Conservation (phyloP, 169 alveolate species). For the Miamiensis avidus region DNA sequence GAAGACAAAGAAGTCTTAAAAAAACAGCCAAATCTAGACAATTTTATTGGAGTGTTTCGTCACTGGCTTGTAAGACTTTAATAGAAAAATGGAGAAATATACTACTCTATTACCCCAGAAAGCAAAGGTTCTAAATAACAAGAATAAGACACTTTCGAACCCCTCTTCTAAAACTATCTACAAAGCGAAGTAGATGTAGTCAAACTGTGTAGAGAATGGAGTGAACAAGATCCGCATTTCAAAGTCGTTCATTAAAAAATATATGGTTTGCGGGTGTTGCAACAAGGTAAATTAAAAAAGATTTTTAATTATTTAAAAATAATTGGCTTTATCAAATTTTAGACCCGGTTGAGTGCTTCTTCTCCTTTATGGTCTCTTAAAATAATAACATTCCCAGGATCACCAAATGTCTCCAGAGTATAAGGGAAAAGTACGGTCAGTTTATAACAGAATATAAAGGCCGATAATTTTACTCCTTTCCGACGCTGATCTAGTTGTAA, state of each 20-base stretch:
- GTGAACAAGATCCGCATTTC: conserved; percentile 47
- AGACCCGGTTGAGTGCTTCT: conserved; percentile 65
- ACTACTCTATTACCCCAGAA: conserved; percentile 8
- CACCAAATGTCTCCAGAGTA: conserved; percentile 30
- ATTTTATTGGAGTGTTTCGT: conserved; percentile 9
- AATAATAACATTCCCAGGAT: conserved; percentile 64
- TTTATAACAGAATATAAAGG: conserved; percentile 20
- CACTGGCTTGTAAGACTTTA: conserved; percentile 8
- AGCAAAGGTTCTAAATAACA: neutral
- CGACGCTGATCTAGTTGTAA: conserved; percentile 42
- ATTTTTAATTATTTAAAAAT: too few species aligned
- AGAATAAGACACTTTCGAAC: conserved; percentile 7
- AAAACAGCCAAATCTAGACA: conserved; percentile 37
- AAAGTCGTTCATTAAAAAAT: conserved; percentile 12
- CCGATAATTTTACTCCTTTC: conserved; percentile 51
- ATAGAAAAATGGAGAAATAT: conserved; percentile 22
- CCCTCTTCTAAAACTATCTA: conserved; percentile 37
- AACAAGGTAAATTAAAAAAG: conserved; percentile 23
- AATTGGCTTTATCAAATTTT: too few species aligned
- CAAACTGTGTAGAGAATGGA: conserved; percentile 50
- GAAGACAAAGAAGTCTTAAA: conserved; percentile 30
- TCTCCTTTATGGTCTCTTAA: conserved; percentile 57
- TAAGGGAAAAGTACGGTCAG: conserved; percentile 35
- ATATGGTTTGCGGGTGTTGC: conserved; percentile 63
- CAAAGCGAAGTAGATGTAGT: conserved; percentile 26